Evolutionary conservation across 2,329 filamentous ascomycete genomes (phyloP), one percentile per base, ranked within the genome.

Genomic region (Decorospora gaudefroyi): DNA sequence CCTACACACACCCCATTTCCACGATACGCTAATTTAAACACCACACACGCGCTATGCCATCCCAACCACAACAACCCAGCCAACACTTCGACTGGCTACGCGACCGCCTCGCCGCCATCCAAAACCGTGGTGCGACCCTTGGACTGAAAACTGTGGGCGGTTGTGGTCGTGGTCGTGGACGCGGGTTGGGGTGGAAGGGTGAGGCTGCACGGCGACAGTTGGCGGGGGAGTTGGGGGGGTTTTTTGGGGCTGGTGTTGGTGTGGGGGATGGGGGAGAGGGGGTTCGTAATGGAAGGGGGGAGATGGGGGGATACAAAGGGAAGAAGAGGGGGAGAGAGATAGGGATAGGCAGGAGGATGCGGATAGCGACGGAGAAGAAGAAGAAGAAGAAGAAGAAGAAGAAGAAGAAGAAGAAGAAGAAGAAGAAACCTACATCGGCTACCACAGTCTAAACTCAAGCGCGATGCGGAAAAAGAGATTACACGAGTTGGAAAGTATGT

Each of bases 61-160:
- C n/a, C n/a, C n/a, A n/a, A n/a, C 15, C 32, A 5, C 27, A 43
- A 2, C 39, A 37, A 22, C 23, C 22, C 2, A 3, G 32, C 3
- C 2, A 9, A 3, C 27, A 34, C 13, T n/a, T 43, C 22, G 6
- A 13, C 6, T 16, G 21, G 8, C 16, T 47, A 9, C 18, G 28
- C n/a, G 18, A 47, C n/a, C 39, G 39, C 22, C 30, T 47, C 17
- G 39, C 12, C 4, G 23, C 28, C 2, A 34, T 47, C 28, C 6
- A 23, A 23, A 23, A 10, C 21, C 21, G n/a, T n/a, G n/a, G n/a
- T n/a, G n/a, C n/a, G n/a, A n/a, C n/a, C n/a, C n/a, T n/a, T n/a
- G n/a, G n/a, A n/a, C n/a, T n/a, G n/a, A n/a, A n/a, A n/a, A n/a
- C n/a, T n/a, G n/a, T n/a, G n/a, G n/a, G n/a, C n/a, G n/a, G n/a